Evolutionary conservation across 805 yeast genomes (phyloP).

Genomic region (Blastobotrys muscicola): DNA sequence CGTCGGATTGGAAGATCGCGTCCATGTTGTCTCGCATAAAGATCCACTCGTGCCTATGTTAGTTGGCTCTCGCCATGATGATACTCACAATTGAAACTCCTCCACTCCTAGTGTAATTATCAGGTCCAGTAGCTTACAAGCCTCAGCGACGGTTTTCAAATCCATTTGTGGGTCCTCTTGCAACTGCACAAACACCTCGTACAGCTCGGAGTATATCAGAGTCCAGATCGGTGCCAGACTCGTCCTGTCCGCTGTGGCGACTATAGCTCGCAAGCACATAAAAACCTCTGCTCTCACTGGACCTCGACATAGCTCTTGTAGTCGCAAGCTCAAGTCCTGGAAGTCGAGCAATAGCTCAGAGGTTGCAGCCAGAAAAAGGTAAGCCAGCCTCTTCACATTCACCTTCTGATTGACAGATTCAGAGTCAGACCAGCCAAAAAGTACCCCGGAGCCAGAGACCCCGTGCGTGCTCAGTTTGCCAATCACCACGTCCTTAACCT

Average conservation of each 20-base stretch:
- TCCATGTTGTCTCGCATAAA: slow-evolving; percentile 64
- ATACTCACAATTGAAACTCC: slow-evolving; percentile 50
- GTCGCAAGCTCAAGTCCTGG: slow-evolving; percentile 37
- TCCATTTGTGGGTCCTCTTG: slow-evolving; percentile 13
- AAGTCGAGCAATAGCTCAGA: slow-evolving; percentile 28
- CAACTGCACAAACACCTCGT: slow-evolving; percentile 38
- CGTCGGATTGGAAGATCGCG: slow-evolving; percentile 37
- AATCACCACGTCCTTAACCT: slow-evolving; percentile 40
- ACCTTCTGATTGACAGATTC: slow-evolving; percentile 46
- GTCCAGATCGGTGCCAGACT: slow-evolving; percentile 66
- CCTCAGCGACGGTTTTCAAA: slow-evolving; percentile 32
- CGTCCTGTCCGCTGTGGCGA: slow-evolving; percentile 50
- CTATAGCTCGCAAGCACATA: slow-evolving; percentile 52
- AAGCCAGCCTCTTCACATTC: slow-evolving; percentile 54
- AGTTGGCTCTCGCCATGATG: background rate
- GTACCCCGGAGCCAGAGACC: slow-evolving; percentile 21
- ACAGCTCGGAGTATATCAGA: slow-evolving; percentile 52
- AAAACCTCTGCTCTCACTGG: slow-evolving; percentile 38
- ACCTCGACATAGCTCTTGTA: slow-evolving; percentile 36
- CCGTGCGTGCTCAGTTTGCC: slow-evolving; percentile 37
- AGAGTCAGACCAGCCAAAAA: slow-evolving; percentile 59
- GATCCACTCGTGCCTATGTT: slow-evolving; percentile 57
- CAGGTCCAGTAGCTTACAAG: slow-evolving; percentile 72
- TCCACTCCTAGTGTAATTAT: slow-evolving; percentile 59
- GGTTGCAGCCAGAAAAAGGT: slow-evolving; percentile 49